Evolutionary conservation across 2,329 filamentous ascomycete species (phyloP).

Genomic region (Trichoderma cornu-damae): DNA sequence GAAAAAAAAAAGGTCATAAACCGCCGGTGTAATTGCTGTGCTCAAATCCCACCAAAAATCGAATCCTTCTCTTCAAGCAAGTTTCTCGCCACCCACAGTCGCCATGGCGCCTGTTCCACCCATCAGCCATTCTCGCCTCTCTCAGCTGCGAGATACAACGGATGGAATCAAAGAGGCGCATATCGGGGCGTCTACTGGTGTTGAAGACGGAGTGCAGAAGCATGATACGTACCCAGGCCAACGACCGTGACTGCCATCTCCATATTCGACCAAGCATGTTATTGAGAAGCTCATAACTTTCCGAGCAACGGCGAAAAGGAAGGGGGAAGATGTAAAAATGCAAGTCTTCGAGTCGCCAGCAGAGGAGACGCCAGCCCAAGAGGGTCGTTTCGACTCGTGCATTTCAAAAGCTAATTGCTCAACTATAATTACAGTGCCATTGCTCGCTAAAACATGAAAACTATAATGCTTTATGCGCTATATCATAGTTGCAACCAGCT

Average conservation of each 20-base stretch:
- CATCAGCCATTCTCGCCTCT: background rate
- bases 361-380: background rate
- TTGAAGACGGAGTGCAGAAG: background rate
- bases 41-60: slow-evolving; percentile 41
- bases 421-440: too few relatives aligned
- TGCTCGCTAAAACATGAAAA: too few relatives aligned
- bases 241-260: slow-evolving; percentile 25
- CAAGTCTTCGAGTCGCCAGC: background rate
- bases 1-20: slow-evolving; percentile 42
- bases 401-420: background rate
- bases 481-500: too few relatives aligned
- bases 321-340: background rate
- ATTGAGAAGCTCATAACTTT: background rate
- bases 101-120: slow-evolving; percentile 32
- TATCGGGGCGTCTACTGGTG: background rate
- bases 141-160: background rate
- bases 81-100: slow-evolving; percentile 39
- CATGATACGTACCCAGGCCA: slow-evolving; percentile 26
- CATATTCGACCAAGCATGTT: background rate
- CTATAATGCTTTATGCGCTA: too few relatives aligned
- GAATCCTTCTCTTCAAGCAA: slow-evolving; percentile 43
- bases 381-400: background rate
- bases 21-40: slow-evolving; percentile 38
- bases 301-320: background rate
- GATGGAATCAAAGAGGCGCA: background rate